Conservation (phyloP, 768 basidiomycete genomes). For the Tulasnella sp. region DNA sequence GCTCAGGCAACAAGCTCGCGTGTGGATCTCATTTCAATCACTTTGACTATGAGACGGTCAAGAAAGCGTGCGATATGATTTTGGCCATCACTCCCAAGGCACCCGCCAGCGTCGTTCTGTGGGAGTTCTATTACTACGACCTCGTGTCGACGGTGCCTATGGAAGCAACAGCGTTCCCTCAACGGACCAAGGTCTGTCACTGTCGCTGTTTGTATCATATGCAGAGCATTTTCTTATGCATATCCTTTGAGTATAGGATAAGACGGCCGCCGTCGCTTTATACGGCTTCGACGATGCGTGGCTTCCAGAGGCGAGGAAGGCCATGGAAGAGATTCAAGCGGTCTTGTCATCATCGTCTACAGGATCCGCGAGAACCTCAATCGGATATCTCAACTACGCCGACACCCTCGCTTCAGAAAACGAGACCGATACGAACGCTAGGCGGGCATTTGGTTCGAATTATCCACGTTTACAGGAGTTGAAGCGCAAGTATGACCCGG, state of each 20-base stretch:
- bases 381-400: background rate
- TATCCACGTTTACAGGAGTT: conserved; percentile 17
- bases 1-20: background rate
- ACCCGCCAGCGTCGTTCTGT: background rate
- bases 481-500: conserved; percentile 21
- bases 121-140: background rate
- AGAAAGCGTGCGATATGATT: background rate
- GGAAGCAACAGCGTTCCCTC: background rate
- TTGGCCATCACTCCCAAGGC: background rate
- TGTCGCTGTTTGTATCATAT: too few relatives aligned
- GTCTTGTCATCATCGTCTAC: background rate
- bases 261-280: background rate
- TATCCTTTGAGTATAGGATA: background rate
- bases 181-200: too few relatives aligned
- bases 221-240: background rate
- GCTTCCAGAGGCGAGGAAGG: background rate
- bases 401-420: background rate
- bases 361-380: background rate
- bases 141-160: background rate
- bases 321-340: background rate
- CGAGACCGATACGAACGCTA: conserved; percentile 1
- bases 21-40: background rate
- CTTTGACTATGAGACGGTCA: background rate
- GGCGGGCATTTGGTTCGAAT: conserved; percentile 13
- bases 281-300: background rate